These are phyloP conservation scores for Aspergillus olivimuriae DNA, from an alignment of 495 filamentous ascomycete species.

Conservation along the genomic window DNA sequence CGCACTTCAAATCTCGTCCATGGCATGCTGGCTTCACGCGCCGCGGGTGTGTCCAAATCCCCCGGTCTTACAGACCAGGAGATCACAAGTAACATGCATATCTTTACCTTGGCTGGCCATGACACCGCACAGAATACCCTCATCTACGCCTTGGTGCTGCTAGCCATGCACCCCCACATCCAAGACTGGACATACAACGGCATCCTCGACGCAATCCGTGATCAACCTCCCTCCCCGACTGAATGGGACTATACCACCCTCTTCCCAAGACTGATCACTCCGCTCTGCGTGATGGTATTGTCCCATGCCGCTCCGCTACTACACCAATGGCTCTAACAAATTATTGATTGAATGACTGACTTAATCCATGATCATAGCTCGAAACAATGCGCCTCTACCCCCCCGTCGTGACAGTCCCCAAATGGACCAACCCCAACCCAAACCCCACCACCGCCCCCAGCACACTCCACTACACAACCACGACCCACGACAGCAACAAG, in stretches of 20 bases:
- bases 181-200: conserved; percentile 39
- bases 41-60: not conserved
- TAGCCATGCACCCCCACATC: conserved; percentile 33
- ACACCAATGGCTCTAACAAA: no score
- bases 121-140: conserved; percentile 44
- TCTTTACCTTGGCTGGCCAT: conserved; percentile 46
- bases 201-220: conserved; percentile 22
- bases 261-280: conserved; percentile 30
- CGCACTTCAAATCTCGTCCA: conserved; percentile 20
- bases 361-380: no score
- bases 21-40: conserved; percentile 9
- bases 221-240: conserved; percentile 13
- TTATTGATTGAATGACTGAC: no score
- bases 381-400: conserved; percentile 39
- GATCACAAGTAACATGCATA: conserved; percentile 43
- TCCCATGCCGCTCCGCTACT: not conserved
- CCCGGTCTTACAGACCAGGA: conserved; percentile 27
- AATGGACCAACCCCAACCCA: conserved; percentile 21
- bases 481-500: no score
- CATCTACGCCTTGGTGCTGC: conserved; percentile 31
- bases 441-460: conserved; percentile 14
- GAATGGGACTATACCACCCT: conserved; percentile 31
- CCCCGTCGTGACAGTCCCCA: conserved; percentile 30
- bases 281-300: conserved; percentile 29
- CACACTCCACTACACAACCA: no score